A percentile compares a stretch with the other conserved stretches of the same genome.
Evolutionary conservation across 1,284 basidiomycete species (phyloP).

Genomic region (Trichosporon sp.): DNA sequence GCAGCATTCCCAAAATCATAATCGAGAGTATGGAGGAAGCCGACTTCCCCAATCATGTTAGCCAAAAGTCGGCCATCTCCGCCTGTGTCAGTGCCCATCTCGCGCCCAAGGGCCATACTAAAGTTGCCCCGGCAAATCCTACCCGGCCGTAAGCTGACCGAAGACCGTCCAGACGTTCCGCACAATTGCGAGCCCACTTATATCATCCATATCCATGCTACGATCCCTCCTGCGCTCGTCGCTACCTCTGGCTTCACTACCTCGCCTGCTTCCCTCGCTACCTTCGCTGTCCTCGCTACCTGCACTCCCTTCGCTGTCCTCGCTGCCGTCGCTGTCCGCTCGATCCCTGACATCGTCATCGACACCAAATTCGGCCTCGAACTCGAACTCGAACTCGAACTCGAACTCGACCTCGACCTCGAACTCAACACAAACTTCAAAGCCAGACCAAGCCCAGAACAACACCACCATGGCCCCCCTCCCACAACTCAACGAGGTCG

Average conservation of each 20-base stretch:
- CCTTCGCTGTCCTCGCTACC: background rate
- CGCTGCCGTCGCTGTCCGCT: no score
- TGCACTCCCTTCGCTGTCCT: background rate
- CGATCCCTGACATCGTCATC: no score
- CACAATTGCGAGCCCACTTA: background rate
- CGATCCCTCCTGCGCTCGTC: background rate
- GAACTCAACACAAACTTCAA: background rate
- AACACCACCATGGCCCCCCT: conserved; percentile 5
- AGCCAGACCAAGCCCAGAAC: background rate
- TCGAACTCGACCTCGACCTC: background rate
- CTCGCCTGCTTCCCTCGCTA: background rate
- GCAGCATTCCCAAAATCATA: no score
- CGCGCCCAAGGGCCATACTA: background rate
- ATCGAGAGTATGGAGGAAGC: no score
- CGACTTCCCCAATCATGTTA: no score
- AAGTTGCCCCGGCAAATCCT: background rate
- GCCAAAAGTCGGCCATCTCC: background rate
- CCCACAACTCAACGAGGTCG: conserved; percentile 16
- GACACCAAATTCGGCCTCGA: no score
- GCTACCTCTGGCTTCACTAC: background rate
- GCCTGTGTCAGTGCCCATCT: background rate
- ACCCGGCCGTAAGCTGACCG: background rate
- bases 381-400: no score
- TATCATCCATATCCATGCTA: background rate
- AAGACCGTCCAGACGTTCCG: background rate